Percentiles rank a stretch among this genome's conserved stretches.
Evolutionary conservation across 2,329 filamentous ascomycete species (phyloP).

Genomic region (Curvularia lunata): DNA sequence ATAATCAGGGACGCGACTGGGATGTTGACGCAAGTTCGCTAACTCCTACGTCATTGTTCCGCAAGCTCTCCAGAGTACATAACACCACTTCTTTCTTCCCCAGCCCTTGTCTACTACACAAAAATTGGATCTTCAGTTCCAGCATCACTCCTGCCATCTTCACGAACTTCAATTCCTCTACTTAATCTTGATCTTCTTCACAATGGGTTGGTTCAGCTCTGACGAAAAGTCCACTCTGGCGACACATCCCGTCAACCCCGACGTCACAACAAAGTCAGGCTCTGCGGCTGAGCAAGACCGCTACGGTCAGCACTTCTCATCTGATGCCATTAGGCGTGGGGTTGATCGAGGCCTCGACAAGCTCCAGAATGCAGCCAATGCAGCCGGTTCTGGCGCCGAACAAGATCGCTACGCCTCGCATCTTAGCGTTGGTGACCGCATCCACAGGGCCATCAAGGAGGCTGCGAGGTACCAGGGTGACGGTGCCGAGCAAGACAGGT

Average conservation of each 20-base stretch:
- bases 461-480: slow-evolving; percentile 31
- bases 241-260: slow-evolving; percentile 31
- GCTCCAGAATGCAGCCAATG: slow-evolving; percentile 23
- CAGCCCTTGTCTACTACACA: slow-evolving; percentile 1
- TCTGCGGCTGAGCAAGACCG: slow-evolving; percentile 45
- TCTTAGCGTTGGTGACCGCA: slow-evolving; percentile 23
- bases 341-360: slow-evolving; percentile 30
- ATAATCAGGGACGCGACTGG: slow-evolving; percentile 16
- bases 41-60: slow-evolving; percentile 17
- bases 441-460: slow-evolving; percentile 19
- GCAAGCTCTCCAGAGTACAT: slow-evolving; percentile 9
- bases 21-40: slow-evolving; percentile 13
- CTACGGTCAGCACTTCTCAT: slow-evolving; percentile 37
- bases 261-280: slow-evolving; percentile 33
- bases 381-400: slow-evolving; percentile 29
- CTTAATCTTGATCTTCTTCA: slow-evolving; percentile 13
- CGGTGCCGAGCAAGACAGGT: slow-evolving; percentile 44
- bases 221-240: slow-evolving; percentile 28
- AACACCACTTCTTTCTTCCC: slow-evolving; percentile 6
- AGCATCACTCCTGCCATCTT: not conserved
- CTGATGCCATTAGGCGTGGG: slow-evolving; percentile 28
- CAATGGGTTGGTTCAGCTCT: slow-evolving; percentile 37
- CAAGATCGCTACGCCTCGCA: slow-evolving; percentile 35
- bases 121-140: slow-evolving; percentile 1
- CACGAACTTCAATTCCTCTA: not conserved